Base-by-base conservation (phyloP, 2,329 filamentous ascomycete species). In the Neonectria faginata region DNA sequence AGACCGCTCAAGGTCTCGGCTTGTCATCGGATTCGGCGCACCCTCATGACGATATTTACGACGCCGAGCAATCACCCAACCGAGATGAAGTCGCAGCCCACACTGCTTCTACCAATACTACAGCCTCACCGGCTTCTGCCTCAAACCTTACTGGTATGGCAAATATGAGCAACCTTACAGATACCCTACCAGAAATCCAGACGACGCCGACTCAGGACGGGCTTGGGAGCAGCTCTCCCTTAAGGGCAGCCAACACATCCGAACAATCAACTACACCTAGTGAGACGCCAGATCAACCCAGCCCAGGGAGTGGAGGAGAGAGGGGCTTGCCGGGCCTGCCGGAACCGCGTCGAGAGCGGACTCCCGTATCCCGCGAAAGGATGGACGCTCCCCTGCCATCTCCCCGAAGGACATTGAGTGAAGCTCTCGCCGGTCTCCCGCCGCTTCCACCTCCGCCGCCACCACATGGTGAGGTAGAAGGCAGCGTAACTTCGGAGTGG, bases 401-500 rank as follows among this genome's bases (percentile, higher is more conserved):
- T 3, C 66, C 63, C 44, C 65, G 65, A 11, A 47, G 41, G 41
- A 33, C 67, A 6, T 44, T 60, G 3, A 67, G 66, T 50, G 62
- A 66, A 39, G 61, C 64, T 11, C 60, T 73, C 72, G 18, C 69
- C 66, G 2, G 57, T 73, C 36, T 39, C 36, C 36, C 36, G 36
- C 70, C 70, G 29, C 63, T 42, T 11, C n/a, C 60, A 33, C 65
- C 67, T 56, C 62, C 69, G 48, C 64, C 48, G 29, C 70, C 36
- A 12, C 59, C 41, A 8, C 33, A 48, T 8, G 42, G 47, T 7
- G 51, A 64, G 12, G 36, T 33, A 4, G 53, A 47, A 12, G 36
- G 64, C 14, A 44, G 44, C n/a, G 61, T 55, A 45, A 67, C 71
- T 18, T 66, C 76, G 70, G 83, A 85, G 20, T 81, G 91, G 66